Percentiles rank a stretch among this genome's conserved stretches.
Conservation (phyloP, 2,329 filamentous ascomycete genomes). For the Xylariaceae sp. region DNA sequence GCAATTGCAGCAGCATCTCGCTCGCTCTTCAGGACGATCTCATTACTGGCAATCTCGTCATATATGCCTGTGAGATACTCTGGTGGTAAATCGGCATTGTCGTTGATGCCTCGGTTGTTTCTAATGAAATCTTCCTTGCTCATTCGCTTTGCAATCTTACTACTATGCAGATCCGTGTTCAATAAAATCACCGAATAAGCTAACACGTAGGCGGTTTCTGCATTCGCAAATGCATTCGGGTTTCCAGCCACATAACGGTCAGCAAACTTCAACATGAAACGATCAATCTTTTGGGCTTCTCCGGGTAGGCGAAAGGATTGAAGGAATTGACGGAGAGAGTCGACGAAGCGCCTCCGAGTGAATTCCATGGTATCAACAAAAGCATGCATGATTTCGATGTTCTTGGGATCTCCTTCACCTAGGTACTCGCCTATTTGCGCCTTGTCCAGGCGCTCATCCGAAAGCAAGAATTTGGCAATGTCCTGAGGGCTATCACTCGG, state of each 20-base stretch:
- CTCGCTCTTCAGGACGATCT: conserved; percentile 93
- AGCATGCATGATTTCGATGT: conserved; percentile 96
- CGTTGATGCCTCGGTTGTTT: conserved; percentile 98
- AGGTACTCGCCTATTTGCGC: conserved; percentile 89
- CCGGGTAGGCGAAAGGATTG: conserved; percentile 93
- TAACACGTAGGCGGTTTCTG: conserved; percentile 93
- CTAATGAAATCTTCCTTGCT: conserved; percentile 97
- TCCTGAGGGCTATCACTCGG: conserved; percentile 71
- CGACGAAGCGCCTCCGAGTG: conserved; percentile 83
- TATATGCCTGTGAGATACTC: conserved; percentile 88
- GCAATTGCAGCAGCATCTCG: conserved; percentile 81
- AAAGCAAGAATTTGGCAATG: conserved; percentile 77
- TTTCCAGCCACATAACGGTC: conserved; percentile 94
- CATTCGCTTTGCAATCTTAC: conserved; percentile 81
- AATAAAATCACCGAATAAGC: conserved; percentile 95
- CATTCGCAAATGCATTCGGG: conserved; percentile 95
- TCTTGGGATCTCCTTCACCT: conserved; percentile 86
- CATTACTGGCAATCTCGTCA: conserved; percentile 85
- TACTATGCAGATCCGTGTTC: conserved; percentile 93
- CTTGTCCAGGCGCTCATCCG: conserved; percentile 84
- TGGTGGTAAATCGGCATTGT: conserved; percentile 85
- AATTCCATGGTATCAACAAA: conserved; percentile 98
- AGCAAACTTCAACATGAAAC: conserved; percentile 98
- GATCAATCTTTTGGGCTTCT: conserved; percentile 98
- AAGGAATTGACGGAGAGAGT: conserved; percentile 83